phyloP scores from a whole-genome alignment of 768 basidiomycete species.

The Tricholomella constricta region DNA sequence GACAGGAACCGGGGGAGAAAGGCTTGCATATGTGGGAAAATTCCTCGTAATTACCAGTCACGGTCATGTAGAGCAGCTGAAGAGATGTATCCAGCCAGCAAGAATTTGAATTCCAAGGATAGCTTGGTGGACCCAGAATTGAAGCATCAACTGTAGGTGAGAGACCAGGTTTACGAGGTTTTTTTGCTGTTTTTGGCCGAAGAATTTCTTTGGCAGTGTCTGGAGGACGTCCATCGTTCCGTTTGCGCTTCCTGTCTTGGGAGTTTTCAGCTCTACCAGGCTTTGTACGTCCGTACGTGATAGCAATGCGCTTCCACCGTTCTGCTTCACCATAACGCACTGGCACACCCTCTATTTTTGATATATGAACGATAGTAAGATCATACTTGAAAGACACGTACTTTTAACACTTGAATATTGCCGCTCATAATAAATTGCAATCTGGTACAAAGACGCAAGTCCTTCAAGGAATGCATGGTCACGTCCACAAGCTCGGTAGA shows the following conservation, averaged over 20 bases:
- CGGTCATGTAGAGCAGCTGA: neutral
- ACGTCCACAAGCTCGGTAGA: constrained; percentile 29
- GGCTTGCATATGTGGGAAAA: neutral
- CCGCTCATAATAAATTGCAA: constrained; percentile 23
- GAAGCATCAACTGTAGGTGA: neutral
- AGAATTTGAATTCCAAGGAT: constrained; percentile 6
- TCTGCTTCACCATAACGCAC: constrained; percentile 27
- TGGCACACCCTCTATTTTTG: constrained; percentile 23
- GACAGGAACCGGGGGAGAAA: neutral
- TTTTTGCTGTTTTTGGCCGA: neutral
- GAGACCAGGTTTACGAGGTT: no score
- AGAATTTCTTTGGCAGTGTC: constrained; percentile 7
- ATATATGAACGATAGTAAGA: neutral
- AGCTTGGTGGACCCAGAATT: neutral
- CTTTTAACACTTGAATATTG: constrained; percentile 8
- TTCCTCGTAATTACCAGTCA: neutral
- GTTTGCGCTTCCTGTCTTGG: constrained; percentile 13
- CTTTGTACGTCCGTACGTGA: constrained; percentile 24
- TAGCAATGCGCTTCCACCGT: constrained; percentile 24
- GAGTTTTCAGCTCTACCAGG: constrained; percentile 9
- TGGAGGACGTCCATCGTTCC: constrained; percentile 26
- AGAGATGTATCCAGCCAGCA: constrained; percentile 4
- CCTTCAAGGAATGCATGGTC: constrained; percentile 10
- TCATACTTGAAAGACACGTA: neutral
- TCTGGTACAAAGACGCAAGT: neutral